These are phyloP conservation scores for Stentor coeruleus DNA, from an alignment of 73 alveolate species.

Conservation along the genomic window DNA sequence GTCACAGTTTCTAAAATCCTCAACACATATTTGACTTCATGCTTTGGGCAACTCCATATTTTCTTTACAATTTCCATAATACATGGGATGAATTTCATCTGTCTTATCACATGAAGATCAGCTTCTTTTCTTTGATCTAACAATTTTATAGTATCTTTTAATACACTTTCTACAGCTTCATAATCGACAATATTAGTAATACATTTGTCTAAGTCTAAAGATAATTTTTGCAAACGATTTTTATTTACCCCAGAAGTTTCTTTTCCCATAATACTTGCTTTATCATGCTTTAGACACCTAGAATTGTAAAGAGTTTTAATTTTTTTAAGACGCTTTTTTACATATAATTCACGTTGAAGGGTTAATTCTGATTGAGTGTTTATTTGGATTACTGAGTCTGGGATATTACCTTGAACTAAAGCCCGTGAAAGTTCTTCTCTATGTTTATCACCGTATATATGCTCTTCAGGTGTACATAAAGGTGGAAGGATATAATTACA, in stretches of 20 bases:
- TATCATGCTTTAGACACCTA: slow-evolving; percentile 77
- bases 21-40: slow-evolving; percentile 70
- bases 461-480: not conserved
- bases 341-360: slow-evolving; percentile 70
- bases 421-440: not conserved
- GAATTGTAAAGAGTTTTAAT: slow-evolving; percentile 67
- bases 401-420: slow-evolving; percentile 49
- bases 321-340: slow-evolving; percentile 76
- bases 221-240: slow-evolving; percentile 72
- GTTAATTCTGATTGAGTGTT: slow-evolving; percentile 59
- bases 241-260: slow-evolving; percentile 82
- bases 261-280: slow-evolving; percentile 74
- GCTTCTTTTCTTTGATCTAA: slow-evolving; percentile 73
- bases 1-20: slow-evolving; percentile 61
- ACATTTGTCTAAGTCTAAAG: slow-evolving; percentile 80
- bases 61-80: slow-evolving; percentile 84
- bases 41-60: slow-evolving; percentile 78
- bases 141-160: slow-evolving; percentile 77
- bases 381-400: slow-evolving; percentile 69
- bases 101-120: slow-evolving; percentile 80
- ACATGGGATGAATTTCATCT: slow-evolving; percentile 73
- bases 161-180: slow-evolving; percentile 64
- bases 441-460: not conserved
- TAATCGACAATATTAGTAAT: slow-evolving; percentile 71
- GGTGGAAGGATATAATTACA: slow-evolving; percentile 32